Percentiles rank a stretch among this genome's conserved stretches.
Conservation (phyloP, 768 basidiomycete genomes). For the Grammothele lineata region DNA sequence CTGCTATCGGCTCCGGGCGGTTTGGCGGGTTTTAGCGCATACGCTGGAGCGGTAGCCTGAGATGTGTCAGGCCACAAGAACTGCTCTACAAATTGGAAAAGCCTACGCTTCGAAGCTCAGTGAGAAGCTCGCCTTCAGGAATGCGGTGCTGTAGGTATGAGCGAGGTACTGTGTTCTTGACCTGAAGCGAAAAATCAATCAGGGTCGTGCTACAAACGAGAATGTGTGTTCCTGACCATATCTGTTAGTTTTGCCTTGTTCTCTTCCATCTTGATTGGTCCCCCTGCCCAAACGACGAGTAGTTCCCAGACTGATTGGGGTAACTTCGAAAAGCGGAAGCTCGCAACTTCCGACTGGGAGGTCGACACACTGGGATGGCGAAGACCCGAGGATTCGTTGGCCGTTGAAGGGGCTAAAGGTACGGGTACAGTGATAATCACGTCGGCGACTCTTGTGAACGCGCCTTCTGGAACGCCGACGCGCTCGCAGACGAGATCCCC, state of each 20-base stretch:
- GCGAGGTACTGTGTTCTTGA: slow-evolving; percentile 40
- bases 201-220: background rate
- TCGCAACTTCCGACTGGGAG: slow-evolving; percentile 32
- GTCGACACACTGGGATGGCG: background rate
- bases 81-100: too few species aligned
- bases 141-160: slow-evolving; percentile 56
- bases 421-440: slow-evolving; percentile 30
- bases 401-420: slow-evolving; percentile 35
- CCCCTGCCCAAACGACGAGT: slow-evolving; percentile 58
- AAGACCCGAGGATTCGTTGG: background rate
- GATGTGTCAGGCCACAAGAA: too few species aligned
- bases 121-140: slow-evolving; percentile 48
- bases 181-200: background rate
- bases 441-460: background rate
- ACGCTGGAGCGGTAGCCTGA: slow-evolving; percentile 42
- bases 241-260: slow-evolving; percentile 42
- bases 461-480: slow-evolving; percentile 12
- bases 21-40: slow-evolving; percentile 55
- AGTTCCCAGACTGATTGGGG: slow-evolving; percentile 52
- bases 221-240: slow-evolving; percentile 32
- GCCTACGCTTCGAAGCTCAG: slow-evolving; percentile 57
- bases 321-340: slow-evolving; percentile 46
- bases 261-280: slow-evolving; percentile 46
- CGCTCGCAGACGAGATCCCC: slow-evolving; percentile 50
- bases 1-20: slow-evolving; percentile 37